Evolutionary conservation across 805 yeast genomes (phyloP).

Genomic region (Starmera pachycereana): DNA sequence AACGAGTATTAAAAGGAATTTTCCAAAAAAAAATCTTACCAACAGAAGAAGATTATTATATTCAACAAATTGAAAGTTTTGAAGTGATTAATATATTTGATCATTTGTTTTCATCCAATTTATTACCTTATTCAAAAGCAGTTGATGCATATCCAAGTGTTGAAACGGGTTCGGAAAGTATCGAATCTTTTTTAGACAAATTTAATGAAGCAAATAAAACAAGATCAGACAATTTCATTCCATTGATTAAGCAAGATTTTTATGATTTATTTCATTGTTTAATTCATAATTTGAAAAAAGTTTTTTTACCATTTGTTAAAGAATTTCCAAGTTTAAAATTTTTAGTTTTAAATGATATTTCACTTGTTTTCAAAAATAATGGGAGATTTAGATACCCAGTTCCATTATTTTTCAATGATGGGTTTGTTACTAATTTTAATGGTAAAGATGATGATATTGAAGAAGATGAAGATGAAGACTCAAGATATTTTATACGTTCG

Average conservation of each 20-base stretch:
- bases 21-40: slow-evolving; percentile 24
- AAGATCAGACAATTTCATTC: slow-evolving; percentile 13
- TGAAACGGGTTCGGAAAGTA: slow-evolving; percentile 29
- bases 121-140: slow-evolving; percentile 33
- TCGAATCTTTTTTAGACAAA: slow-evolving; percentile 19
- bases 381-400: slow-evolving; percentile 18
- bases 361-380: slow-evolving; percentile 22
- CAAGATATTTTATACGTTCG: background rate
- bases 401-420: slow-evolving; percentile 26
- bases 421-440: slow-evolving; percentile 21
- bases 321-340: slow-evolving; percentile 25
- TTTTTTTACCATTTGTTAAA: slow-evolving; percentile 24
- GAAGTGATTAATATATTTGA: slow-evolving; percentile 26
- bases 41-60: slow-evolving; percentile 18
- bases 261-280: slow-evolving; percentile 24
- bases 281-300: slow-evolving; percentile 26
- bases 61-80: slow-evolving; percentile 18
- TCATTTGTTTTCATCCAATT: slow-evolving; percentile 23
- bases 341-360: slow-evolving; percentile 28
- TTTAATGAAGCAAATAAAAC: slow-evolving; percentile 16
- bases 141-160: slow-evolving; percentile 33
- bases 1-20: slow-evolving; percentile 19
- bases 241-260: slow-evolving; percentile 22
- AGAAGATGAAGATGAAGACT: background rate
- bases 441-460: background rate